Conservation (phyloP, 2,329 filamentous ascomycete genomes). For the Sphaerulina vaccinii region DNA sequence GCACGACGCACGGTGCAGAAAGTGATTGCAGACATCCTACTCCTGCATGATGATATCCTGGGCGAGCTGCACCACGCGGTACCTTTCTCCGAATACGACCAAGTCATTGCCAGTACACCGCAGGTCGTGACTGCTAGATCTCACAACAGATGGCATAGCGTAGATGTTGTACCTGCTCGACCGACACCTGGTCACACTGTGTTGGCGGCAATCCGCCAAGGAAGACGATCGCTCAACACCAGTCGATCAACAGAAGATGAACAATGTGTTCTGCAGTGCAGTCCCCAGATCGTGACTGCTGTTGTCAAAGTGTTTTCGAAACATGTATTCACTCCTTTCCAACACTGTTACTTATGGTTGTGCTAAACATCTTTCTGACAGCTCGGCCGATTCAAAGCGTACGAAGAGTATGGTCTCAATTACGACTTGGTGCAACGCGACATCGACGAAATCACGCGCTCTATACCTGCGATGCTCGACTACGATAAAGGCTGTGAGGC, state of each 20-base stretch:
- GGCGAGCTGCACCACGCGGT: slow-evolving; percentile 69
- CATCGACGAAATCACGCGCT: slow-evolving; percentile 65
- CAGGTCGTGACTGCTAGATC: slow-evolving; percentile 29
- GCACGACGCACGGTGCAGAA: slow-evolving; percentile 33
- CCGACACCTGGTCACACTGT: slow-evolving; percentile 32
- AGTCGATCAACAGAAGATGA: slow-evolving; percentile 42
- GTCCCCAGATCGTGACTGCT: slow-evolving; percentile 54
- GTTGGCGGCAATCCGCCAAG: slow-evolving; percentile 34
- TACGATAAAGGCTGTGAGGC: slow-evolving; percentile 86
- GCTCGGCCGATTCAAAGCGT: slow-evolving; percentile 79
- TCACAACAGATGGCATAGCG: slow-evolving; percentile 51
- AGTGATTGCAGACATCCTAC: slow-evolving; percentile 65
- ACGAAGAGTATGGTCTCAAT: slow-evolving; percentile 88
- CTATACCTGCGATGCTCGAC: slow-evolving; percentile 70
- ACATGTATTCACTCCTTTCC: slow-evolving; percentile 43
- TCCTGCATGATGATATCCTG: slow-evolving; percentile 79
- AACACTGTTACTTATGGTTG: slow-evolving; percentile 39
- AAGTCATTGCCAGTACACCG: slow-evolving; percentile 26
- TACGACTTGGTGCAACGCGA: slow-evolving; percentile 84
- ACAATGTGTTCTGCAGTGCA: slow-evolving; percentile 44
- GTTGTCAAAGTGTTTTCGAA: slow-evolving; percentile 56
- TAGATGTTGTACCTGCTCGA: slow-evolving; percentile 45
- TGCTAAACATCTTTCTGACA: slow-evolving; percentile 48
- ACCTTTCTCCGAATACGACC: slow-evolving; percentile 59
- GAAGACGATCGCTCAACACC: slow-evolving; percentile 49